A percentile compares a stretch with the other conserved stretches of the same genome.
Conservation (phyloP, 2,329 filamentous ascomycete species). For the Aspergillus hiratsukae region DNA sequence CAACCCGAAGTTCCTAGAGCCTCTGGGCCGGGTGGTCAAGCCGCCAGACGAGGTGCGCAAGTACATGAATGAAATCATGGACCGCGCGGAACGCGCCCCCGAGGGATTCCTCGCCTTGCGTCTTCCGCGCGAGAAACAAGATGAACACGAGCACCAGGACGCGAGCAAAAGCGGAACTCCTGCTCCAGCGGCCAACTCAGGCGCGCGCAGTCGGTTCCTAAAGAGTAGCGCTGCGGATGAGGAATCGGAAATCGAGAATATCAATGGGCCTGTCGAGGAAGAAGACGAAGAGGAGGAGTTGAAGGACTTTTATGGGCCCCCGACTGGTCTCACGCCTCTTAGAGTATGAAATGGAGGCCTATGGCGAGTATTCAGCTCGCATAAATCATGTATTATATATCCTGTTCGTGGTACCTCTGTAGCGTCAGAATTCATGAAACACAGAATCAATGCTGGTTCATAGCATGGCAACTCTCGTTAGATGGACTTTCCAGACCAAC, state of each 20-base stretch:
- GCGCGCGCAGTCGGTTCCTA: slow-evolving; percentile 21
- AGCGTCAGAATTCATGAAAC: not conserved
- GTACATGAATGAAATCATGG: slow-evolving; percentile 56
- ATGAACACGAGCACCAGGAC: slow-evolving; percentile 23
- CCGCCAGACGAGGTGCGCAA: slow-evolving; percentile 49
- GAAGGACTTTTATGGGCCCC: slow-evolving; percentile 38
- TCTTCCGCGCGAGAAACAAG: slow-evolving; percentile 43
- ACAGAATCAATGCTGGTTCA: not conserved
- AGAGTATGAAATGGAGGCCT: slow-evolving; percentile 7
- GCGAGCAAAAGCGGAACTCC: slow-evolving; percentile 19
- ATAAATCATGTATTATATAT: not conserved
- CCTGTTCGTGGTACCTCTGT: not conserved
- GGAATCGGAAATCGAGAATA: slow-evolving; percentile 17
- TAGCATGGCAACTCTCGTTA: not conserved
- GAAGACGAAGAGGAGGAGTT: slow-evolving; percentile 31
- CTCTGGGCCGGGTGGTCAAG: slow-evolving; percentile 54
- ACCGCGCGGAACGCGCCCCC: slow-evolving; percentile 52
- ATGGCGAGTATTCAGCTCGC: not conserved
- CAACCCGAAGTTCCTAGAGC: slow-evolving; percentile 50
- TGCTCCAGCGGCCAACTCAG: slow-evolving; percentile 9
- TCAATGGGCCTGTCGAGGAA: slow-evolving; percentile 7
- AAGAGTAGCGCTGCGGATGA: slow-evolving; percentile 20
- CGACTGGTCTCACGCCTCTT: slow-evolving; percentile 32
- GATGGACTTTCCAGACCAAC: not conserved
- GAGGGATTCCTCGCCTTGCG: slow-evolving; percentile 53